Evolutionary conservation across 2,329 filamentous ascomycete species (phyloP), one percentile per base, ranked within the genome.

Genomic region (Fusarium sp.): DNA sequence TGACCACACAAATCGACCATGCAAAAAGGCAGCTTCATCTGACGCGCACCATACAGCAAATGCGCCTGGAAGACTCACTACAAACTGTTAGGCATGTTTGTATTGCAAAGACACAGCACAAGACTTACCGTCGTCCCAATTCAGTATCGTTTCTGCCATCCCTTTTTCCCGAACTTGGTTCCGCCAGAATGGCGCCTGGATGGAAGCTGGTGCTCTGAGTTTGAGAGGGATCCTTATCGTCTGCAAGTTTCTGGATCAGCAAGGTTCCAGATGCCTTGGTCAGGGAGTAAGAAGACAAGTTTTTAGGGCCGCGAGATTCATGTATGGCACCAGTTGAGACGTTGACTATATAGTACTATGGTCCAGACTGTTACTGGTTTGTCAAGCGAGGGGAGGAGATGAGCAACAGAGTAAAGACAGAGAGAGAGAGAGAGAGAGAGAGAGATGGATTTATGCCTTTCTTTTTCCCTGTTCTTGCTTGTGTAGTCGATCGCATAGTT

Each of bases 1-100:
- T 3, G 61, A 30, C 58, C 61, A 65, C 11, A 65, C 41, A 20
- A 63, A 65, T 9, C 61, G 45, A 9, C 61, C 58, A 3, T 65
- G 59, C 13, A 65, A 8, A 12, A 65, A 63, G 1, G 45, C 11
- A 6, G 58, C 61, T 24, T 63, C 39, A 12, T 31, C 31, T 0
- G 61, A 65, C 6, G 61, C 58, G 15, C 58, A 61, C 61, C 61
- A 65, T 0, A 65, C 61, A 1, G 58, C 33, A 7, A 53, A 39
- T 0, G 58, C 47, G 0, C 45, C 39, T 6, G 58, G 61, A 0
- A 65, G 58, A 18, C 33, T 55, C 8, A 16, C 58, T 65, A 18
- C 1, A 8, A 4, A 1, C 3, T 2, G 7, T 63, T 18, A 62
- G 33, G 7, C 13, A 16, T 38, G 18, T 13, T 5, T 5, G 1